Percentiles rank a stretch among this genome's conserved stretches.
Conservation (phyloP, 148 eudicot species). For the Camellia granthamiana region DNA sequence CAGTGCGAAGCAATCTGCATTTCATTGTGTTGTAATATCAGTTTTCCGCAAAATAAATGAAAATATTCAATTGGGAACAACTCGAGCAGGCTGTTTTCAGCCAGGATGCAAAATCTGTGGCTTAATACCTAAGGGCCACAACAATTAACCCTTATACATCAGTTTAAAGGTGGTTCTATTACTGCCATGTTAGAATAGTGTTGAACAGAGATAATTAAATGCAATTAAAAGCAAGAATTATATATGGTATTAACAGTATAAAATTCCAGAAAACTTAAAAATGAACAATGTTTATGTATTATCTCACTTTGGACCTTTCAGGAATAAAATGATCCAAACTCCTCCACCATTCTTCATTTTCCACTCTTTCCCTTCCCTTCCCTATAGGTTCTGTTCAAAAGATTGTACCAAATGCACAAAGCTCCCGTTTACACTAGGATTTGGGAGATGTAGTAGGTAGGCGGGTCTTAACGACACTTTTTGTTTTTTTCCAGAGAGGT, state of each 20-base stretch:
- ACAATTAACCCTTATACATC: background rate
- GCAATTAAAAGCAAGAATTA: background rate
- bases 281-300: background rate
- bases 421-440: too few species aligned
- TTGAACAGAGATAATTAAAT: background rate
- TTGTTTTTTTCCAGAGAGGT: too few species aligned
- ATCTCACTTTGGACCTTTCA: background rate
- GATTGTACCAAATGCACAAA: too few species aligned
- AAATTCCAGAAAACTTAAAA: background rate
- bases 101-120: slow-evolving; percentile 2
- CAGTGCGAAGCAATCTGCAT: slow-evolving; percentile 51
- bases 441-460: too few species aligned
- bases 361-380: background rate
- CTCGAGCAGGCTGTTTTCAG: background rate
- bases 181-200: background rate
- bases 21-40: slow-evolving; percentile 9
- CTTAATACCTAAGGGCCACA: background rate
- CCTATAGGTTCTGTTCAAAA: too few species aligned
- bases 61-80: background rate
- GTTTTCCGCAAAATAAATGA: background rate
- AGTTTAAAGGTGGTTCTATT: background rate
- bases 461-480: too few species aligned
- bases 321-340: background rate
- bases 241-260: background rate
- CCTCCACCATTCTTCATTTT: background rate